These are phyloP conservation scores for Monosporascus sp. DNA, from an alignment of 2,329 filamentous ascomycete species.

Conservation along the genomic window DNA sequence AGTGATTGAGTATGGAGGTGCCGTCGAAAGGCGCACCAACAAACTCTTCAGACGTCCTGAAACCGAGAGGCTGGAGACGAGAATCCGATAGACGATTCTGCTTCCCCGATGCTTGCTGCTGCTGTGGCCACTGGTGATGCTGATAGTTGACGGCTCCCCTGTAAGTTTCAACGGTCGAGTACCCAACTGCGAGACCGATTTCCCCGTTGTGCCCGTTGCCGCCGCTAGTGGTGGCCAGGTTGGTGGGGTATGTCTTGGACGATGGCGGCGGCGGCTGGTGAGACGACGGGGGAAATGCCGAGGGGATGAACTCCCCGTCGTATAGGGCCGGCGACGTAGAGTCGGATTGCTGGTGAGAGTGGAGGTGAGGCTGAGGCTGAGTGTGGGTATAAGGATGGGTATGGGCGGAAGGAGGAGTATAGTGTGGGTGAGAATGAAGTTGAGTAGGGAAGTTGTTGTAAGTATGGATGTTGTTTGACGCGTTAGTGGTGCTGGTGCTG, in stretches of 20 bases:
- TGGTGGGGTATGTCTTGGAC: slow-evolving; percentile 11
- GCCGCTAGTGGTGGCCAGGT: background rate
- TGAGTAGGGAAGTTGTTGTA: slow-evolving; percentile 37
- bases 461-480: slow-evolving; percentile 35
- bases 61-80: slow-evolving; percentile 33
- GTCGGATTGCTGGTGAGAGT: slow-evolving; percentile 22
- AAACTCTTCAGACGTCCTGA: slow-evolving; percentile 50
- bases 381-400: background rate
- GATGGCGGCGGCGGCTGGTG: slow-evolving; percentile 17
- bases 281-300: slow-evolving; percentile 29
- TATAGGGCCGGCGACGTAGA: slow-evolving; percentile 41
- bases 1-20: slow-evolving; percentile 53
- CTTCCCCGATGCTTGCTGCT: background rate
- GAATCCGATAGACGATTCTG: slow-evolving; percentile 28
- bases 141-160: slow-evolving; percentile 9
- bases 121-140: background rate
- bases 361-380: slow-evolving; percentile 29
- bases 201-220: background rate
- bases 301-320: slow-evolving; percentile 40
- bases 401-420: slow-evolving; percentile 30
- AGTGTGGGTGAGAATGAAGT: too few species aligned
- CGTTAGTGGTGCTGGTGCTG: slow-evolving; percentile 32
- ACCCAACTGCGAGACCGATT: background rate
- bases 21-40: slow-evolving; percentile 63
- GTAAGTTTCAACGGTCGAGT: slow-evolving; percentile 2